These are phyloP conservation scores for Saitozyma podzolica DNA, from an alignment of 768 basidiomycete genomes.

Conservation along the genomic window DNA sequence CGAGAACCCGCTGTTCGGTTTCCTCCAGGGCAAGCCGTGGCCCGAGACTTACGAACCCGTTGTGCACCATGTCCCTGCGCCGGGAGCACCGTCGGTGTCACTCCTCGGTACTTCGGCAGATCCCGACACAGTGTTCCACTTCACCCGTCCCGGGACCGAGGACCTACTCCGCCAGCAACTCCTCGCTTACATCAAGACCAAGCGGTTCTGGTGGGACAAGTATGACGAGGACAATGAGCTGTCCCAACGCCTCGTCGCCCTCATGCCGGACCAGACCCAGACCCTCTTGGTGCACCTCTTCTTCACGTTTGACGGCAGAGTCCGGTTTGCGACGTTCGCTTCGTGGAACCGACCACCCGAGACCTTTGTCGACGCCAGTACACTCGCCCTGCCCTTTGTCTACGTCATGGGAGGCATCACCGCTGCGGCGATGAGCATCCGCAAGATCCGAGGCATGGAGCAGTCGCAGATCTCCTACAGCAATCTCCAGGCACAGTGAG, in stretches of 20 bases:
- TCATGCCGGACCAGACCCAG: slow-evolving; percentile 32
- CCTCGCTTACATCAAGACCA: slow-evolving; percentile 16
- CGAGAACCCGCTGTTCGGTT: slow-evolving; percentile 23
- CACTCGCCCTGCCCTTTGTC: slow-evolving; percentile 29
- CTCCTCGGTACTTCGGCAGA: slow-evolving; percentile 18
- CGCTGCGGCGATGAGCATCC: slow-evolving; percentile 37
- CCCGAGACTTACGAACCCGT: slow-evolving; percentile 35
- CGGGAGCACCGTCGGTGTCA: not conserved
- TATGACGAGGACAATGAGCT: slow-evolving; percentile 26
- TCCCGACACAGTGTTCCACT: slow-evolving; percentile 13
- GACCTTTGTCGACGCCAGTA: slow-evolving; percentile 28
- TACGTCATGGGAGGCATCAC: slow-evolving; percentile 38
- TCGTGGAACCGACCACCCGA: slow-evolving; percentile 40
- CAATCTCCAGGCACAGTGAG: slow-evolving; percentile 50
- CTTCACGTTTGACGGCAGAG: slow-evolving; percentile 32
- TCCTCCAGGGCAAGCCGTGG: slow-evolving; percentile 35
- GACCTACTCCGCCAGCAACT: slow-evolving; percentile 23
- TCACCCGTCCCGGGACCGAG: slow-evolving; percentile 9
- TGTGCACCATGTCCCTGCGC: slow-evolving; percentile 23
- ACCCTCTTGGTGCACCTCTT: slow-evolving; percentile 28
- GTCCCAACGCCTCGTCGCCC: slow-evolving; percentile 19
- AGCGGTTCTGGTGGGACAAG: slow-evolving; percentile 41
- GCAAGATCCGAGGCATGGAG: slow-evolving; percentile 37
- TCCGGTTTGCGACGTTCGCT: slow-evolving; percentile 35
- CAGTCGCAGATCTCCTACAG: slow-evolving; percentile 44